Evolutionary conservation across 805 yeast genomes (phyloP).

Genomic region (Starmerella vaccinii): DNA sequence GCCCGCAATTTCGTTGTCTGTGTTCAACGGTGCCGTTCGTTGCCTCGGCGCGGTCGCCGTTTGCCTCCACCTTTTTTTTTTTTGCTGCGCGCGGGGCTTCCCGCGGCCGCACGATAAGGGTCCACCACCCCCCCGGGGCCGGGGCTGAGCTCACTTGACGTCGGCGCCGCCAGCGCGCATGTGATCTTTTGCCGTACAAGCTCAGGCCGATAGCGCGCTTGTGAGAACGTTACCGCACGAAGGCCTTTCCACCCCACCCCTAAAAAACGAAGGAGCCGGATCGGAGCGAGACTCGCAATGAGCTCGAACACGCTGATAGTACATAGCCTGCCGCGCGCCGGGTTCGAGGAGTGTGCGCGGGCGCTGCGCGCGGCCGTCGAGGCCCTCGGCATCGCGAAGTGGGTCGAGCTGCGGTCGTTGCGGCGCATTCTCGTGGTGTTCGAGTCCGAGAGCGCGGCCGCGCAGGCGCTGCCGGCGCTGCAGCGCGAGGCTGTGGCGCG

Average conservation of each 20-base stretch:
- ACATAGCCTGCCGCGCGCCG: slow-evolving; percentile 13
- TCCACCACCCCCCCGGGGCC: too few species aligned
- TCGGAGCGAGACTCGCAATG: neutral
- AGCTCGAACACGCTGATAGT: slow-evolving; percentile 20
- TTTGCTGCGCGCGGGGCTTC: too few species aligned
- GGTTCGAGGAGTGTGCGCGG: slow-evolving; percentile 2
- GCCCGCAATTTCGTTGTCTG: too few species aligned
- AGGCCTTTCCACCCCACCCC: too few species aligned
- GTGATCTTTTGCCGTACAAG: too few species aligned
- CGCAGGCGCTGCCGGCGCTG: slow-evolving; percentile 14
- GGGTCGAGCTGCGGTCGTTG: slow-evolving; percentile 20
- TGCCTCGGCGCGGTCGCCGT: too few species aligned
- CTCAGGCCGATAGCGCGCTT: too few species aligned
- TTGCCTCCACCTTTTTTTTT: neutral
- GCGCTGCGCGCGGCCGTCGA: neutral
- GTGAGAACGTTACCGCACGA: neutral
- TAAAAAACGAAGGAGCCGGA: too few species aligned
- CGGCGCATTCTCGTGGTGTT: slow-evolving; percentile 24
- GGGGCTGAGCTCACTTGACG: neutral
- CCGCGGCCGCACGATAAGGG: neutral
- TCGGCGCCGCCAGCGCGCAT: neutral
- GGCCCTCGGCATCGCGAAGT: slow-evolving; percentile 13
- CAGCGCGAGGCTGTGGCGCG: neutral
- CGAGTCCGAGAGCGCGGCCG: slow-evolving; percentile 10
- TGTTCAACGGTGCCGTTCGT: too few species aligned